Base-by-base conservation (phyloP, 2,329 filamentous ascomycete genomes). In the Diaporthe ampelina region DNA sequence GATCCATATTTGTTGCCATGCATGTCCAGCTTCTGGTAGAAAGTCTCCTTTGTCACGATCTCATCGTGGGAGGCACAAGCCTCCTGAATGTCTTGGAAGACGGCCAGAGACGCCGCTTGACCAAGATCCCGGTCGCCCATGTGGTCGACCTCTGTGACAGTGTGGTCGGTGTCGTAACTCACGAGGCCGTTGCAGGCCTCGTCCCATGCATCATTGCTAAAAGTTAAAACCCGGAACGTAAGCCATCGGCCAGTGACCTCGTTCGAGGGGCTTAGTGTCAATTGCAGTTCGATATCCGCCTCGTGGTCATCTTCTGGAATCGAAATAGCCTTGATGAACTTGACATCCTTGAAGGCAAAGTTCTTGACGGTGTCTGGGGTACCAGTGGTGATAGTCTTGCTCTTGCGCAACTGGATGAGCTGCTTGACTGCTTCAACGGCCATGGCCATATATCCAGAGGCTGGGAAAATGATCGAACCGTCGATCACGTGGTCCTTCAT, bases 401-500 rank as follows among this genome's bases (percentile, higher is more conserved):
- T 37, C 45, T 52, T 52, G 6, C 29, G 61, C 21, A 67, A 24
- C 21, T 67, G 43, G 15, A 45, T 35, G 5, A 67, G 21, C 76
- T 82, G 78, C n/a, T 78, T 77, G 52, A 81, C 78, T 0, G 81
- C 83, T 65, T 84, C 82, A 2, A 83, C 79, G 7, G 81, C 81
- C 81, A 84, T 83, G 21, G 79, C 77, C 1, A 84, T 58, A 68
- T 81, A 82, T 1, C 81, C 81, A 1, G 85, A 83, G n/a, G 83
- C 86, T 45, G 88, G 86, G 70, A 86, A 88, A 72, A 89, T 83
- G 73, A 86, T 85, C 57, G 86, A 85, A 76, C 82, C 84, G 57
- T 87, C 82, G 73, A 89, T 86, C 57, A 82, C 78, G 78, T 89
- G 88, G 76, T 89, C 87, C 56, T 85, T 81, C 11, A 87, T 82